A percentile compares a stretch with the other conserved stretches of the same genome.
These are phyloP conservation scores for Pseudogymnoascus sp. DNA, from an alignment of 2,329 filamentous ascomycete genomes.

Conservation along the genomic window DNA sequence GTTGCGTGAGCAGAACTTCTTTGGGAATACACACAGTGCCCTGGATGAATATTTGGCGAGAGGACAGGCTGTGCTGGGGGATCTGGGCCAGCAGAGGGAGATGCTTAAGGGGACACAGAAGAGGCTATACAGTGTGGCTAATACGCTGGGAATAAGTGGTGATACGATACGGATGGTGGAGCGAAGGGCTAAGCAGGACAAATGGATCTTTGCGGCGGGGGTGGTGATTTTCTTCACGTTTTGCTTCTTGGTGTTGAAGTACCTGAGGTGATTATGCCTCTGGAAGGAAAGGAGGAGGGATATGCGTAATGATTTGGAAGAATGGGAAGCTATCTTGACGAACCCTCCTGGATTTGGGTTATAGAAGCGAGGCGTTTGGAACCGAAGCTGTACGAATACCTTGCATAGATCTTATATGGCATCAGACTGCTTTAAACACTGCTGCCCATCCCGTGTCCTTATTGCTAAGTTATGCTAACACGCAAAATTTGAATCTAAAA, in stretches of 20 bases:
- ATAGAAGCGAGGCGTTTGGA: not conserved
- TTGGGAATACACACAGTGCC: constrained; percentile 69
- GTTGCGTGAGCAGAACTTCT: constrained; percentile 82
- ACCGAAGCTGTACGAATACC: constrained; percentile 2
- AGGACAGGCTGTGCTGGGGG: constrained; percentile 80
- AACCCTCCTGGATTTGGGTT: not conserved
- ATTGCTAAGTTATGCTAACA: not conserved
- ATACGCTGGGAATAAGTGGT: constrained; percentile 85
- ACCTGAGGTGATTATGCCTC: constrained; percentile 47
- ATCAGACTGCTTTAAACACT: not conserved
- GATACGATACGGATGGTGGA: constrained; percentile 98
- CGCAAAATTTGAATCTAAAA: too few relatives aligned
- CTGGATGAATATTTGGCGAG: constrained; percentile 91
- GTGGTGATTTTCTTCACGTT: constrained; percentile 83
- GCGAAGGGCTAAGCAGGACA: constrained; percentile 83
- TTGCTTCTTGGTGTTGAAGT: constrained; percentile 86
- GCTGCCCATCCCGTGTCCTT: not conserved
- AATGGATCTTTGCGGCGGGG: constrained; percentile 92
- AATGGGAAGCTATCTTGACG: not conserved
- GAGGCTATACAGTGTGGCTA: constrained; percentile 83
- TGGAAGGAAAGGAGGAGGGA: not conserved
- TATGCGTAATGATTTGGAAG: not conserved
- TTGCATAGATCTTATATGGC: not conserved
- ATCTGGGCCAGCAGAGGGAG: constrained; percentile 82
- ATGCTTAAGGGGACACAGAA: constrained; percentile 93